phyloP scores from a whole-genome alignment of 192 early-diverging fungal genomes.

The Umbelopsis isabellina region DNA sequence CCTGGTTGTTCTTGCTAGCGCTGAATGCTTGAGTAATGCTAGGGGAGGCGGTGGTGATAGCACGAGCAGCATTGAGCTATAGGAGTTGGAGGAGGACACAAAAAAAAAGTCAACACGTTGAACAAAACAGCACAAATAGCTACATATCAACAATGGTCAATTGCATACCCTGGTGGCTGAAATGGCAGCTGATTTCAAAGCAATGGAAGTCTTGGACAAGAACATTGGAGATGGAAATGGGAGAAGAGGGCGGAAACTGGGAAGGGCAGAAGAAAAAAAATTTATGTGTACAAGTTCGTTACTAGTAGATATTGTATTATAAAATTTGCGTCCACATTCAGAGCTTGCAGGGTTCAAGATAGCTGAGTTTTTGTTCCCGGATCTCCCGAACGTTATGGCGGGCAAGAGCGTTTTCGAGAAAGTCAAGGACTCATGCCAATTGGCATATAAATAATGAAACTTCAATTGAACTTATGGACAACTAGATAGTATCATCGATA shows the following conservation, averaged over 20 bases:
- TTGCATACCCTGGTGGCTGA: constrained; percentile 35
- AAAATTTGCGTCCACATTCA: constrained; percentile 10
- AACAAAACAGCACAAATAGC: not conserved
- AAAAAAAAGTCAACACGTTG: not conserved
- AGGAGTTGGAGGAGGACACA: not conserved
- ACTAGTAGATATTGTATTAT: not conserved
- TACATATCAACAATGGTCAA: not conserved
- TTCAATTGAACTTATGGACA: too few relatives aligned
- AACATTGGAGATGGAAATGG: constrained; percentile 34
- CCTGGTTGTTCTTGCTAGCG: constrained; percentile 58
- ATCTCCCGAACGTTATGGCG: not conserved
- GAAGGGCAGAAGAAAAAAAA: constrained; percentile 17
- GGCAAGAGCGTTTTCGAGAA: too few relatives aligned
- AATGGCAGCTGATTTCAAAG: constrained; percentile 35
- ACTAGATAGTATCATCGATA: not conserved
- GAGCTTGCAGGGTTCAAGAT: constrained; percentile 12
- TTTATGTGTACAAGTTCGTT: not conserved
- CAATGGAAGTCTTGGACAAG: constrained; percentile 40
- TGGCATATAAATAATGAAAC: too few relatives aligned
- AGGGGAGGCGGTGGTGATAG: constrained; percentile 48
- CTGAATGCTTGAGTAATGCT: constrained; percentile 56
- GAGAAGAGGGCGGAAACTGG: constrained; percentile 22
- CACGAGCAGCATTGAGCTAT: constrained; percentile 40
- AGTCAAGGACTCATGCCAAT: too few relatives aligned
- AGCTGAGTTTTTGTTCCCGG: constrained; percentile 15